Base-by-base conservation (phyloP, 73 alveolate species). In the Stentor coeruleus region DNA sequence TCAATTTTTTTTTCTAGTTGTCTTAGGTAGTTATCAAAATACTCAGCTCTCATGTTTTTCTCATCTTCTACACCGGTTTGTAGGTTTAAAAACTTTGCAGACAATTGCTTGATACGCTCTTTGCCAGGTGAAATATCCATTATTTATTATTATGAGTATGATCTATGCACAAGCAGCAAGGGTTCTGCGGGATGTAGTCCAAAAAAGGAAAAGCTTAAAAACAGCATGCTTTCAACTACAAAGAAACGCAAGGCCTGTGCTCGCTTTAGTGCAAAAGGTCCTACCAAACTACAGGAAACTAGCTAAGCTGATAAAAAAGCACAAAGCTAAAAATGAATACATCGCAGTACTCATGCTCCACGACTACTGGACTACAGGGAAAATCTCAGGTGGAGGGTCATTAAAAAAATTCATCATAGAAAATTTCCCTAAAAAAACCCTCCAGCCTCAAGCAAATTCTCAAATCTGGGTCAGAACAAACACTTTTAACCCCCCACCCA, bases 71-170 rank as follows among this genome's bases (percentile, higher is more conserved):
- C 15, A 15, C 72, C 72, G 20, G 72, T 55, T 15, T 55, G 72
- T 15, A 55, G 72, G 15, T 15, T 55, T 55, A n/a, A 55, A 55
- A 55, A n/a, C n/a, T 55, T 55, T 15, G 15, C 72, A 55, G 72
- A 55, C n/a, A 55, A n/a, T 55, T 15, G 26, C 72, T 55, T 55
- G 15, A 55, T 15, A 15, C 72, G 72, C n/a, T 15, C 15, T 55
- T 55, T 55, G 15, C n/a, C 72, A 15, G 72, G 72, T 15, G 72
- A 55, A n/a, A n/a, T n/a, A n/a, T n/a, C n/a, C n/a, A n/a, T n/a
- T n/a, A n/a, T n/a, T n/a, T n/a, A n/a, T n/a, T n/a, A n/a, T n/a
- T 66, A 66, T 66, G 79, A 66, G 79, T 40, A 37, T 28, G 33
- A 20, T 66, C 37, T 66, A 66, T 40, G 14, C 20, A 33, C 49